Evolutionary conservation across 345 rosid genomes (phyloP), one percentile per base, ranked within the genome.

Genomic region (Eucalyptus pauciflora): DNA sequence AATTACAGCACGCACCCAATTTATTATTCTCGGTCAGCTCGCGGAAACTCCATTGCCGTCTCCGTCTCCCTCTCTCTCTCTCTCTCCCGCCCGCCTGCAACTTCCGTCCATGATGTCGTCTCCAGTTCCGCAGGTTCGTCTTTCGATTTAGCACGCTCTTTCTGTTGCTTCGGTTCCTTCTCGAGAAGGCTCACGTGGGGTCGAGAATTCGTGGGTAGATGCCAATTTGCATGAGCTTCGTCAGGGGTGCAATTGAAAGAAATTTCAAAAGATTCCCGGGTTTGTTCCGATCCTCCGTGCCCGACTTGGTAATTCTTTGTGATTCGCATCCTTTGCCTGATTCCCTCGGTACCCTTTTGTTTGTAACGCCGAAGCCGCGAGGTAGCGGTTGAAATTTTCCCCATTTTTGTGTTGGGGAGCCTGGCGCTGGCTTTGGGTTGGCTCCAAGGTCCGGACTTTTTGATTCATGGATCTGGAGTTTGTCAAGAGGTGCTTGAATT

Each of bases 381-480:
- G 81, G 45, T 33, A 33, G 81, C 45, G 41, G 41, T 71, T 17
- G 41, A 8, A 33, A 33, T 71, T 71, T 31, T 17, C 81, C 45
- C 12, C 3, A 22, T 56, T 17, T 71, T 71, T 71, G 81, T 29
- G 37, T 60, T 50, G 67, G 52, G 20, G 22, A 45, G 62, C 64
- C 46, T 22, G 87, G 87, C 86, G 18, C 62, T 88, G 87, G 50
- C 46, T 87, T 71, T 10, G 27, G 83, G 83, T 76, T 85, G 54
- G 90, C 88, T 90, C 69, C 69, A 50, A 45, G 92, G 89, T 90
- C 64, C 89, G 52, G 87, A 24, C 76, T 86, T 85, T 83, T 67
- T 45, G 33, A 81, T 67, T 90, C 41, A 97, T 95, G 99, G 96
- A 94, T 90, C 91, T 92, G 89, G 93, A 89, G 86, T 89, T 94